Percentiles rank a stretch among this genome's conserved stretches.
Evolutionary conservation across 2,329 filamentous ascomycete genomes (phyloP).

Genomic region (Xylariales sp.): DNA sequence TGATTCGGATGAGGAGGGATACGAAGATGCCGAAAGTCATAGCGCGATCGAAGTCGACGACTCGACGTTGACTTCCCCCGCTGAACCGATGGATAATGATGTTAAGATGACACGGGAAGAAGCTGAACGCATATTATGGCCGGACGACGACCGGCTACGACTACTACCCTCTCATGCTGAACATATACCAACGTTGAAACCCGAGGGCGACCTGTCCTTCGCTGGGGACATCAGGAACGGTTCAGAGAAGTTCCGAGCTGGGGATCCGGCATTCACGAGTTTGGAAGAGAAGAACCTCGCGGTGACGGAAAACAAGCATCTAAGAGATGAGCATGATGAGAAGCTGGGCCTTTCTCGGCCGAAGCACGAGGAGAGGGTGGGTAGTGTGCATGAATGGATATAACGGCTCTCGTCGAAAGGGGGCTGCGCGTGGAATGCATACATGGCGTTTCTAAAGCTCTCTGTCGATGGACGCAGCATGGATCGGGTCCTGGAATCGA

Average conservation of each 20-base stretch:
- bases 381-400: background rate
- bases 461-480: too few relatives aligned
- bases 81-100: background rate
- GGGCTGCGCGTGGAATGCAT: constrained; percentile 14
- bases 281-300: constrained; percentile 3
- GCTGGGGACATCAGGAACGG: background rate
- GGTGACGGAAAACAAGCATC: constrained; percentile 1
- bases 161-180: too few relatives aligned
- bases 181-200: too few relatives aligned
- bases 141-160: constrained; percentile 7
- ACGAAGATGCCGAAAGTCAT: constrained; percentile 23
- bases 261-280: background rate
- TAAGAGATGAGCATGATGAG: constrained; percentile 1
- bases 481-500: too few relatives aligned
- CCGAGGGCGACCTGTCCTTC: background rate
- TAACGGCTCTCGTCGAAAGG: too few relatives aligned
- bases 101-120: constrained; percentile 21
- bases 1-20: too few relatives aligned
- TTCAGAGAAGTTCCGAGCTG: constrained; percentile 6
- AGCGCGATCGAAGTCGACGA: background rate
- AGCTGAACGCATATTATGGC: constrained; percentile 21
- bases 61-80: constrained; percentile 5
- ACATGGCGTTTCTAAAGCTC: background rate
- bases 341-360: background rate
- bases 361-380: background rate